Percentiles rank a stretch among this genome's conserved stretches.
Evolutionary conservation across 176 grass and related monocot genomes (phyloP).

Genomic region (Carex parvula): DNA sequence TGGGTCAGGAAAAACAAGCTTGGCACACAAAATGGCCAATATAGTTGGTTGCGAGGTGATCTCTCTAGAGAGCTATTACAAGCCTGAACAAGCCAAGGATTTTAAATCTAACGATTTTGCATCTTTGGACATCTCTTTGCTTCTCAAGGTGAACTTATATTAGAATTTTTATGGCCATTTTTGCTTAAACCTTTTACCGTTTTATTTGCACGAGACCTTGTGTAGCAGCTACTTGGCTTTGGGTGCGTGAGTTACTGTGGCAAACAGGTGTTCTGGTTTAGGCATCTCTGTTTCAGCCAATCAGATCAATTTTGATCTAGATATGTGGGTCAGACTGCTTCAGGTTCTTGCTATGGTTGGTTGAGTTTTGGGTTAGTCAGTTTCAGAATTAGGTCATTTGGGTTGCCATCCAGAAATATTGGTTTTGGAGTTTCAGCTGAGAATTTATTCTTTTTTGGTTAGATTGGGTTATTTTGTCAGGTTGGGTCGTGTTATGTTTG

Average conservation of each 20-base stretch:
- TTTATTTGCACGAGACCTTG: neutral
- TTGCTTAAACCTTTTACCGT: neutral
- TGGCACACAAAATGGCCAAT: conserved; percentile 98
- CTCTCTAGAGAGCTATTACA: conserved; percentile 97
- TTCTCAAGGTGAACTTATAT: conserved; percentile 58
- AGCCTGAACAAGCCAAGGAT: conserved; percentile 92
- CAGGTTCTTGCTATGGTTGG: neutral
- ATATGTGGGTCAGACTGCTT: neutral
- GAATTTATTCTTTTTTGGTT: neutral
- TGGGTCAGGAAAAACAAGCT: conserved; percentile 96
- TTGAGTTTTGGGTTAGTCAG: neutral
- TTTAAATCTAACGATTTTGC: conserved; percentile 97
- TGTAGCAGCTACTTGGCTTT: neutral
- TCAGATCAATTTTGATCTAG: neutral
- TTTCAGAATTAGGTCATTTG: neutral
- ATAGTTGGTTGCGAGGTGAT: conserved; percentile 99
- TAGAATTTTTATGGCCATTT: neutral
- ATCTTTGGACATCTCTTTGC: conserved; percentile 87
- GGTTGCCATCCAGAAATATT: neutral
- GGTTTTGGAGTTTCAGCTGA: neutral
- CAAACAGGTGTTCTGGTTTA: neutral
- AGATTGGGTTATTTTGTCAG: neutral
- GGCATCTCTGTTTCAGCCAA: neutral
- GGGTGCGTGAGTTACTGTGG: neutral
- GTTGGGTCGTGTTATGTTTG: neutral